Evolutionary conservation across 768 basidiomycete species (phyloP).

Genomic region (Suillus weaverae): DNA sequence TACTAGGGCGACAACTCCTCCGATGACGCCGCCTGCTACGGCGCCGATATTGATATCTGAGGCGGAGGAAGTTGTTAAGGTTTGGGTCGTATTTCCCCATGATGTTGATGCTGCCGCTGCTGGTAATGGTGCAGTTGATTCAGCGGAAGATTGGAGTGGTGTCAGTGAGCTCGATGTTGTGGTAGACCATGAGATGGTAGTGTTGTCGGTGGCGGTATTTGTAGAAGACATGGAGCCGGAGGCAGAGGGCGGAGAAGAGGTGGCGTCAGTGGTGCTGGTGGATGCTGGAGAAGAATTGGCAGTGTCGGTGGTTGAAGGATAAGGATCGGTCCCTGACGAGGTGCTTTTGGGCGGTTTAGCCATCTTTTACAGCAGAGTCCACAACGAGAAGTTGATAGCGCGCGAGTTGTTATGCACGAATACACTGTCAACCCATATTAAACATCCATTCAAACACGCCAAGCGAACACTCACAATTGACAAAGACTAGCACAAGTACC

Average conservation of each 20-base stretch:
- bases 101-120: constrained; percentile 7
- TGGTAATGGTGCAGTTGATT: background rate
- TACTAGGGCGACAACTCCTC: constrained; percentile 42
- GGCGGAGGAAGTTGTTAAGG: background rate
- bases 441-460: background rate
- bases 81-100: constrained; percentile 4
- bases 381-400: background rate
- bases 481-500: no score
- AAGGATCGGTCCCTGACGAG: no score
- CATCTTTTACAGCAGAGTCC: background rate
- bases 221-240: no score
- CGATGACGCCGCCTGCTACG: constrained; percentile 56
- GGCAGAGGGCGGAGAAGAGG: no score
- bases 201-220: no score
- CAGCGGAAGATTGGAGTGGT: background rate
- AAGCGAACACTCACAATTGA: background rate
- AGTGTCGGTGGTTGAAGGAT: no score
- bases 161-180: no score
- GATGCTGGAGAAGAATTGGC: no score
- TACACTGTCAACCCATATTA: background rate
- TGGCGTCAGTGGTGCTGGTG: no score
- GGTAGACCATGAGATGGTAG: no score
- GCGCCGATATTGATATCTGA: constrained; percentile 38
- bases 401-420: background rate
- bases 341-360: no score